Base-by-base conservation (phyloP, 805 yeast species). In the Yueomyces sinensis region DNA sequence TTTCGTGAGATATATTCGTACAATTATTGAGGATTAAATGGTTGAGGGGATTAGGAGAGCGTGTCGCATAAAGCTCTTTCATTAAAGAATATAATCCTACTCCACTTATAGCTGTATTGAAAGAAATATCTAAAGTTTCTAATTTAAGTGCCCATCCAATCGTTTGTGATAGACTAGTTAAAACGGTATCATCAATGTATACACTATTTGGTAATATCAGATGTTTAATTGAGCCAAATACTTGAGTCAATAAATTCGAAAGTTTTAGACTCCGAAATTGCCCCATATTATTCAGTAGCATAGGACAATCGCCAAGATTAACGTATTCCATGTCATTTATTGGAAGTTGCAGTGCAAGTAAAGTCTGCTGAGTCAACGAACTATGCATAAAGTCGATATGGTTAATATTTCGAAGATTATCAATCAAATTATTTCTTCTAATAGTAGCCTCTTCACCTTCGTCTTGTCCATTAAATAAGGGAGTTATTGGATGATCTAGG, bases 21-120 rank as follows among this genome's bases (percentile, higher is more conserved):
- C 61, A 56, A 2, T 55, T 54, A 35, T 54, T 48, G 5, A 54
- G 36, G 15, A 35, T 35, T 13, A 55, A 37, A 17, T 37, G 30
- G 2, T 47, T 42, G 13, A 56, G 36, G 5, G 54, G 45, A 9
- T 27, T 27, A n/a, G n/a, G n/a, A 3, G 40, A 38, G 25, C 42
- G 40, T 3, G 17, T 7, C 11, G 40, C 41, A 27, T 37, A 41
- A 3, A 54, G 36, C 9, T 39, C 38, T 17, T 37, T 39, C 4
- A 51, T 15, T 9, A 56, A 39, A n/a, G 54, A 52, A 34, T 47
- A 56, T 2, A 56, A 30, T 1, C 57, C 43, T 9, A 45, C 54
- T 13, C 61, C 61, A 2, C 54, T 44, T 15, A 56, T 40, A 9
- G 46, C 39, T n/a, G 48, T 46, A 37, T 53, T 56, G 17, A 52